These are phyloP conservation scores for Zopfia rhizophila DNA, from an alignment of 2,329 filamentous ascomycete species.

Conservation along the genomic window DNA sequence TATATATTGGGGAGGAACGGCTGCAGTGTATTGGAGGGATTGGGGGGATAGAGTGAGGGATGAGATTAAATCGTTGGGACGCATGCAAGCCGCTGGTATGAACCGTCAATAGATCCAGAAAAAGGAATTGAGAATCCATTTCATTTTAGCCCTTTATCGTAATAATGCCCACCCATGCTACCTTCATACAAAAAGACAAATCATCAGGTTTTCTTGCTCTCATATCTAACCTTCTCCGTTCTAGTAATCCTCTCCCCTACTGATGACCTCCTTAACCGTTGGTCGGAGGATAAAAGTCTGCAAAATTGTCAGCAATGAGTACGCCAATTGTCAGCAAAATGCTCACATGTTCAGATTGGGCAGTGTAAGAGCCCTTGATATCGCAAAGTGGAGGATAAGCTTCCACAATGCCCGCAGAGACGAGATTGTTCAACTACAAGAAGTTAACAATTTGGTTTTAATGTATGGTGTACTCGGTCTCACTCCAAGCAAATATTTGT, in stretches of 20 bases:
- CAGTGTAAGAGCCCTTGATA: conserved; percentile 93
- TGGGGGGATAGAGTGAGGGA: too few species aligned
- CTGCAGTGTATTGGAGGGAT: too few species aligned
- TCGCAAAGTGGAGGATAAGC: conserved; percentile 90
- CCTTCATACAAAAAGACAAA: too few species aligned
- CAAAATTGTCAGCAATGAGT: conserved; percentile 18
- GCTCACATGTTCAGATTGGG: conserved; percentile 93
- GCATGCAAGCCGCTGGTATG: too few species aligned
- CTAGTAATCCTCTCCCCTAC: conserved; percentile 85
- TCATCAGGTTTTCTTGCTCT: too few species aligned
- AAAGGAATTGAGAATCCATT: too few species aligned
- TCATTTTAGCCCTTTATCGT: too few species aligned
- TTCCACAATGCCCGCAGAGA: conserved; percentile 84
- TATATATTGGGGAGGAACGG: too few species aligned
- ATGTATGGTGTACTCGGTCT: conserved; percentile 52
- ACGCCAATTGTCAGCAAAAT: neutral
- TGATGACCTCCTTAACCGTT: conserved; percentile 84
- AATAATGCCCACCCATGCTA: too few species aligned
- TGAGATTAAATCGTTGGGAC: too few species aligned
- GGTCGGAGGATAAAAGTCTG: conserved; percentile 51
- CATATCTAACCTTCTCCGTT: too few species aligned
- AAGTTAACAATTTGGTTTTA: conserved; percentile 4
- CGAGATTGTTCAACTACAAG: conserved; percentile 81
- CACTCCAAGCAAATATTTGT: conserved; percentile 91
- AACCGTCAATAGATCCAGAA: too few species aligned